Evolutionary conservation across 306 rosid species (phyloP).

Genomic region (Ormosia emarginata): DNA sequence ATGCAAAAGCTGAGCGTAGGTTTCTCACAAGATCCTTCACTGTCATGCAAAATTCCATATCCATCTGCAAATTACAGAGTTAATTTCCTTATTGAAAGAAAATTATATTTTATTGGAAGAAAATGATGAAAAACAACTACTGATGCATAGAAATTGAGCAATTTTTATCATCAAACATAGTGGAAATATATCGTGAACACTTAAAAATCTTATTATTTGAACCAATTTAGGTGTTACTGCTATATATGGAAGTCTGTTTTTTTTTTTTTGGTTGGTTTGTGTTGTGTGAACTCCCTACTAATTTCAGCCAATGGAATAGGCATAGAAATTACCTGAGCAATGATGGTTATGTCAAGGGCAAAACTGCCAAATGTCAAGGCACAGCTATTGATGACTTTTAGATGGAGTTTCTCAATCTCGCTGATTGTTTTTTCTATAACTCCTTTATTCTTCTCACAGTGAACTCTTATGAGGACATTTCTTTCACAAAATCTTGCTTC

Average conservation of each 20-base stretch:
- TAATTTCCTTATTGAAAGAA: neutral
- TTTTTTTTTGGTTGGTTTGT: neutral
- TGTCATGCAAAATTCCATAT: slow-evolving; percentile 58
- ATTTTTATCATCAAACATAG: neutral
- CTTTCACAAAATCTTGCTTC: slow-evolving; percentile 83
- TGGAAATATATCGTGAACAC: neutral
- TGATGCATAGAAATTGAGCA: neutral
- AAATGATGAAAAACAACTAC: neutral
- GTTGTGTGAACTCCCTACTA: neutral
- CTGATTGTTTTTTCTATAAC: slow-evolving; percentile 53
- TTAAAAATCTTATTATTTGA: neutral
- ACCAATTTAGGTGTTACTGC: neutral
- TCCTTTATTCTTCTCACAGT: slow-evolving; percentile 78
- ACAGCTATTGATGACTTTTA: slow-evolving; percentile 62
- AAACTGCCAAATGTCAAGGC: slow-evolving; percentile 72
- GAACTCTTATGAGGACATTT: slow-evolving; percentile 76
- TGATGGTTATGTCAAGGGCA: slow-evolving; percentile 78
- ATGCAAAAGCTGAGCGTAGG: slow-evolving; percentile 51
- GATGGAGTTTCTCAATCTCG: slow-evolving; percentile 70
- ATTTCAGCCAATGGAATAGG: neutral
- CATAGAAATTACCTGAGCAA: slow-evolving; percentile 62
- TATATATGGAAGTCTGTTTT: neutral
- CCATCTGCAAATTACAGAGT: slow-evolving; percentile 62
- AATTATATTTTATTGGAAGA: neutral
- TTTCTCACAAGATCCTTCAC: slow-evolving; percentile 68